Evolutionary conservation across 768 basidiomycete species (phyloP).

Genomic region (Mrakia blollopis): DNA sequence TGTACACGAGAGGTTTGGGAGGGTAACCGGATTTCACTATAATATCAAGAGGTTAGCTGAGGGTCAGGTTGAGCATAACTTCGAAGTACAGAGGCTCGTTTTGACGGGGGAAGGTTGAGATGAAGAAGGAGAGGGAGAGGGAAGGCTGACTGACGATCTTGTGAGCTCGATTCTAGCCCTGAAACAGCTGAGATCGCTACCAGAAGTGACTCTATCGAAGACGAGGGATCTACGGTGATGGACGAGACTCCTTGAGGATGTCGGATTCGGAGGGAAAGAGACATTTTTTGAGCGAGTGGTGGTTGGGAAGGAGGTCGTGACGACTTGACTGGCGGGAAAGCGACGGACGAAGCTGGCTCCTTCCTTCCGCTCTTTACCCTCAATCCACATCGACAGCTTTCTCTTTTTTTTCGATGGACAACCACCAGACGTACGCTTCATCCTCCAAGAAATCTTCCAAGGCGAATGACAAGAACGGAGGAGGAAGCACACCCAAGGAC

Average conservation of each 20-base stretch:
- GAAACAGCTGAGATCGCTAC: constrained; percentile 63
- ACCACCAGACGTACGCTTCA: too few species aligned
- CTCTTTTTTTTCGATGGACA: too few species aligned
- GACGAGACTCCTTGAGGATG: constrained; percentile 80
- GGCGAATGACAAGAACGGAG: not conserved
- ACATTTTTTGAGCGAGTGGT: not conserved
- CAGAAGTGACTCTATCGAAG: constrained; percentile 69
- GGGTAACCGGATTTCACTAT: constrained; percentile 65
- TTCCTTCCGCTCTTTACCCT: too few species aligned
- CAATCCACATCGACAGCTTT: too few species aligned
- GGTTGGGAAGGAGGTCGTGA: not conserved
- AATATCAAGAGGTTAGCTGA: not conserved
- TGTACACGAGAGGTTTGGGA: constrained; percentile 62
- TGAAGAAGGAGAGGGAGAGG: constrained; percentile 32
- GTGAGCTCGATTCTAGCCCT: constrained; percentile 67
- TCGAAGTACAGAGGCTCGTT: not conserved
- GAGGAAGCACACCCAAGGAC: not conserved
- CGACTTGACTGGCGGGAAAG: too few species aligned
- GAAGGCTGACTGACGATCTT: constrained; percentile 58
- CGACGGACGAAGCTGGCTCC: too few species aligned
- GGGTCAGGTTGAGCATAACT: not conserved
- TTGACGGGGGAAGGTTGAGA: constrained; percentile 8
- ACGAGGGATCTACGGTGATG: constrained; percentile 60
- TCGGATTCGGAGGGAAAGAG: constrained; percentile 58
- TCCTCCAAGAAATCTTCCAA: not conserved